Conservation (phyloP, 257 asterid species). For the Forsythia suspensa region DNA sequence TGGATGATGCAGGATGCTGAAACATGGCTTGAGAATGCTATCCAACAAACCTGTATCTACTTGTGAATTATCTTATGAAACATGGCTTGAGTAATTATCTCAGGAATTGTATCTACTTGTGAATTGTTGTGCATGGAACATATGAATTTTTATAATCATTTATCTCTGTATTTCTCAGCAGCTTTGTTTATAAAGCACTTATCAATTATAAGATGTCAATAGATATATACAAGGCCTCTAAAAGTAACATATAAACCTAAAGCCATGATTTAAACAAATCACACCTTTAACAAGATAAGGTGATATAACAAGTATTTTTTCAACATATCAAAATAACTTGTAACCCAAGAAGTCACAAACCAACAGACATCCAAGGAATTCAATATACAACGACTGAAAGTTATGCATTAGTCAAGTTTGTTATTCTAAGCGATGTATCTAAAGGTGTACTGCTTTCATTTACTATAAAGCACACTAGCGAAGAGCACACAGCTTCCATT, state of each 20-base stretch:
- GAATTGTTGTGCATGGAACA: neutral
- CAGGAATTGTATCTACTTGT: neutral
- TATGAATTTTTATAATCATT: neutral
- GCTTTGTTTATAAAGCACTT: neutral
- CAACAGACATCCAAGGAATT: neutral
- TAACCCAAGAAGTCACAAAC: neutral
- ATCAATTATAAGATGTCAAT: neutral
- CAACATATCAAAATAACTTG: neutral
- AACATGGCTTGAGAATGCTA: constrained; percentile 76
- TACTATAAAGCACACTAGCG: neutral
- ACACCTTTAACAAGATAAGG: too few relatives aligned
- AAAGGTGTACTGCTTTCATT: neutral
- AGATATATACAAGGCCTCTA: neutral
- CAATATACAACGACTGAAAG: neutral
- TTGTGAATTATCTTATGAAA: neutral
- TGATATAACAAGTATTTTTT: neutral
- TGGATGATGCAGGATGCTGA: constrained; percentile 87
- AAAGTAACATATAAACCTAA: neutral
- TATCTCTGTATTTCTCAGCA: neutral
- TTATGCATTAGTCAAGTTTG: neutral
- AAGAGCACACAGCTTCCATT: neutral
- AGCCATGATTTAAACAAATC: neutral
- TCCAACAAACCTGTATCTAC: constrained; percentile 22
- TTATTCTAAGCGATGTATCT: neutral
- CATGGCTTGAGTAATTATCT: neutral